phyloP scores from a whole-genome alignment of 2,329 filamentous ascomycete genomes.

The Penicillium hesseltinei region DNA sequence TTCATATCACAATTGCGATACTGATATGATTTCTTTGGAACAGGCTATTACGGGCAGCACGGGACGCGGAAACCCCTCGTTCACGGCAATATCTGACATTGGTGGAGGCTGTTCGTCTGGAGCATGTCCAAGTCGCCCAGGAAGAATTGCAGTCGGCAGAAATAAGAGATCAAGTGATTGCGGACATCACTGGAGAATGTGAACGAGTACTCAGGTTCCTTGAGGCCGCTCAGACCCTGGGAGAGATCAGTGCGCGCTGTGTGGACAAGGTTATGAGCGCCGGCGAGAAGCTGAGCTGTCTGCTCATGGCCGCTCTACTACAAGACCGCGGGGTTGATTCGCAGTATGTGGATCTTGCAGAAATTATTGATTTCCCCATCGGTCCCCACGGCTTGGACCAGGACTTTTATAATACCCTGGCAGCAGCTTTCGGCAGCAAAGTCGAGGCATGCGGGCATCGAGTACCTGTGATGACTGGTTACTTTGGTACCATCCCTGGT shows the following conservation, averaged over 20 bases:
- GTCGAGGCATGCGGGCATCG: slow-evolving; percentile 63
- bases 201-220: slow-evolving; percentile 73
- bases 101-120: slow-evolving; percentile 75
- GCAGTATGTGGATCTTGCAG: slow-evolving; percentile 85
- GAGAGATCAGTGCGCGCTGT: slow-evolving; percentile 72
- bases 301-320: slow-evolving; percentile 82
- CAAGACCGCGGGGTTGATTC: slow-evolving; percentile 78
- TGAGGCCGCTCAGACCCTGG: slow-evolving; percentile 59
- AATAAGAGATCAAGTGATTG: slow-evolving; percentile 59
- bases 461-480: slow-evolving; percentile 82
- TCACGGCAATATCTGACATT: slow-evolving; percentile 66
- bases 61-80: slow-evolving; percentile 48
- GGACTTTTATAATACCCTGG: slow-evolving; percentile 67
- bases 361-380: slow-evolving; percentile 67
- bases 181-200: slow-evolving; percentile 75
- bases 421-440: slow-evolving; percentile 61
- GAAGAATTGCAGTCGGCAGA: slow-evolving; percentile 58
- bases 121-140: slow-evolving; percentile 74
- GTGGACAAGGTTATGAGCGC: slow-evolving; percentile 90
- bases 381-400: slow-evolving; percentile 59
- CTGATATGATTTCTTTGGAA: not conserved
- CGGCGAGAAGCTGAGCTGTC: slow-evolving; percentile 92
- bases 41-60: slow-evolving; percentile 49
- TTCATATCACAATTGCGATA: slow-evolving; percentile 6
- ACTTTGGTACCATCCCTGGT: slow-evolving; percentile 90